Conservation (phyloP, 2,329 filamentous ascomycete species). For the Ophiostoma sp. region DNA sequence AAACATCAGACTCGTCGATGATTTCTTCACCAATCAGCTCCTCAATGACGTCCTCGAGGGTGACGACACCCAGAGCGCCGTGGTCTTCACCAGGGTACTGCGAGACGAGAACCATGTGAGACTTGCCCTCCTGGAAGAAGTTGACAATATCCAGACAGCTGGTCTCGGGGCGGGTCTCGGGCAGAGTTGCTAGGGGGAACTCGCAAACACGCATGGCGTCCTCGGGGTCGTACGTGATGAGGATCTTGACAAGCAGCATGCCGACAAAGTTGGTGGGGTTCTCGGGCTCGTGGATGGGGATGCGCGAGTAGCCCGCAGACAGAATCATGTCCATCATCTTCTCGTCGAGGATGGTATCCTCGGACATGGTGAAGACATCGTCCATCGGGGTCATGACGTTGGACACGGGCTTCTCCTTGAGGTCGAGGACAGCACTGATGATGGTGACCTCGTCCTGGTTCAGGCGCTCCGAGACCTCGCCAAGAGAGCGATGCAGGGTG, state of each 20-base stretch:
- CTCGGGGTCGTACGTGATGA: constrained; percentile 97
- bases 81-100: constrained; percentile 83
- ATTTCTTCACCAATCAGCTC: constrained; percentile 99
- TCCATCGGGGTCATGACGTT: constrained; percentile 98
- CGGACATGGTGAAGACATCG: constrained; percentile 95
- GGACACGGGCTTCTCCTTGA: constrained; percentile 93
- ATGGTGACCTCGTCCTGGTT: constrained; percentile 99
- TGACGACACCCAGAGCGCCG: constrained; percentile 88
- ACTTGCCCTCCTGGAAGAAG: constrained; percentile 99
- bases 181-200: constrained; percentile 86
- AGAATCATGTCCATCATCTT: constrained; percentile 91
- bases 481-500: constrained; percentile 86
- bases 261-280: constrained; percentile 86
- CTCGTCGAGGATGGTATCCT: constrained; percentile 88
- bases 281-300: constrained; percentile 85
- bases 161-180: constrained; percentile 89
- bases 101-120: constrained; percentile 95
- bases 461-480: constrained; percentile 77
- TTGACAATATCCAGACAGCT: constrained; percentile 98
- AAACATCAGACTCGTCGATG: constrained; percentile 97
- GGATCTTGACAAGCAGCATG: constrained; percentile 96
- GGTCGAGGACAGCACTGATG: constrained; percentile 90
- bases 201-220: constrained; percentile 81
- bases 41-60: constrained; percentile 95
- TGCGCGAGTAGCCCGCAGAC: constrained; percentile 89